Base-by-base conservation (phyloP, 2,329 filamentous ascomycete species). In the Neospermospora avenae region DNA sequence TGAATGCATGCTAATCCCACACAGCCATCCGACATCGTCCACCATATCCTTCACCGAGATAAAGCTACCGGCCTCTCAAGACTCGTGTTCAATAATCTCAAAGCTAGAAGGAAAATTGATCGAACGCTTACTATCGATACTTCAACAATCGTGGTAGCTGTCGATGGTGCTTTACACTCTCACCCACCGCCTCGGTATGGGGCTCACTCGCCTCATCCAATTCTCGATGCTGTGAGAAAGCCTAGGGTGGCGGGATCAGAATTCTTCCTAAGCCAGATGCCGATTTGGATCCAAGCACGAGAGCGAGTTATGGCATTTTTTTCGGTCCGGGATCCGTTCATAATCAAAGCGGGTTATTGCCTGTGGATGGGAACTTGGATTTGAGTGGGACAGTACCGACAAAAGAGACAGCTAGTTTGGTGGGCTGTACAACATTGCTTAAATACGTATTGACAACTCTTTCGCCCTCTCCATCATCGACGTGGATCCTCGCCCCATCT, bases 31-130 rank as follows among this genome's bases (percentile, higher is more conserved):
- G 58, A 59, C 20, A 59, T 59, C 18, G 51, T 49, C n/a, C 52
- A 59, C 24, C 58, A 59, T 35, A 59, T 59, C 35, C 42, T 56
- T 4, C 45, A 46, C 13, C 53, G 46, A 24, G 58, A 59, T 16
- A 22, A 14, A 16, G 8, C 24, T 4, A 34, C 34, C 28, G 57
- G 57, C 3, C 49, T 59, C 34, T 55, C 58, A 4, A 42, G 35
- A 20, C 58, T 59, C n/a, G 52, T 42, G 2, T 37, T 55, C 22
- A 59, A 59, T 35, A 59, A 55, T 41, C 35, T 59, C 31, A 59
- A 59, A 51, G 58, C 44, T 24, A 55, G 44, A 16, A 48, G 37
- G 44, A 35, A 44, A 46, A 52, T 51, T 6, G 58, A 59, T 34
- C 44, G 58, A 8, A 59, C 52, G 1, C 34, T 59, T 16, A 55